Base-by-base conservation (phyloP, 1,284 basidiomycete genomes). In the Fomitopsis pinicola region DNA sequence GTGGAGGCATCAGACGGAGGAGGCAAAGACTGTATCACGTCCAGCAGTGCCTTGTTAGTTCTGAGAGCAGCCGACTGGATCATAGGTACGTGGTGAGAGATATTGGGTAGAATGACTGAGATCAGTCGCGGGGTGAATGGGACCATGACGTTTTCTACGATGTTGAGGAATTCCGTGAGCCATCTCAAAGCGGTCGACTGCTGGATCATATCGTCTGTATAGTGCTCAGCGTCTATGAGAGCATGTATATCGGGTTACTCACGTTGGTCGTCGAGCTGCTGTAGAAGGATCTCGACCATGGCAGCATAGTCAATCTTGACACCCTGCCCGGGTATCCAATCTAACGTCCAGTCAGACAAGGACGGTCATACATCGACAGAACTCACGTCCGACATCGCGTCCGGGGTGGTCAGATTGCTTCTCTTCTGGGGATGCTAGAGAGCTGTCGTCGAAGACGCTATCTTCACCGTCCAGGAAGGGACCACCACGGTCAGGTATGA, bases 51-150 rank as follows among this genome's bases (percentile, higher is more conserved):
- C 67, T 91, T 87, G 73, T 99, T 98, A 35, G 95, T 95, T 52
- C 89, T 86, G 53, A 87, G 83, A 0, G 97, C 97, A 3, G 92
- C 92, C 0, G 84, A 82, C 68, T 96, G 93, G 63, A 99, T 98
- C 78, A 92, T 91, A 0, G 88, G 81, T 57, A 90, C 90, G 68
- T 95, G 92, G 67, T 97, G 95, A 0, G 97, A 95, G 40, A 99
- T 87, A 71, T 95, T 97, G 1, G 95, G 95, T 15, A 99, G 83
- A 62, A 99, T 92, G 15, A 93, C 93, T 6, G 92, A 90, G 53
- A 99, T 91, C 45, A 99, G 86, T 40, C 92, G 87, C 1, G 97
- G 95, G 0, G 95, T 96, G 71, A 98, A 98, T 2, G 94, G 92
- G 28, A 99, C 87, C 78, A 98, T 92, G 57, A 97, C 94, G 69